These are phyloP conservation scores for Botryotinia convoluta DNA, from an alignment of 2,329 filamentous ascomycete species.

Conservation along the genomic window DNA sequence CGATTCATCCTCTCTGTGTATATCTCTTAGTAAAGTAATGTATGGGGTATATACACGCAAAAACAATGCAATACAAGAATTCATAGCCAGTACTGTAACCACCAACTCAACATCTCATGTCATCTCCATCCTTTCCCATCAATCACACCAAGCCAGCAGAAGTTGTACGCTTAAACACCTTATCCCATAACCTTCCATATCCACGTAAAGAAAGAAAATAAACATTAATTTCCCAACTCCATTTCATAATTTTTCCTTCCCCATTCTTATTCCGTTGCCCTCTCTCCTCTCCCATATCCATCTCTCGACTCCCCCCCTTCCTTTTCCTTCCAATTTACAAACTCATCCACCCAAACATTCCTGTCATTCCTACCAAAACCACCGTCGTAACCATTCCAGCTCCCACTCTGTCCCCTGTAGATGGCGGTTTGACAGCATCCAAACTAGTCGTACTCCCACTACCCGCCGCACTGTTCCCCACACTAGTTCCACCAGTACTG, in stretches of 20 bases:
- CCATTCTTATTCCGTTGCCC: not conserved
- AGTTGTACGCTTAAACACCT: not conserved
- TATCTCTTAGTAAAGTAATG: not conserved
- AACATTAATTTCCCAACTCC: constrained; percentile 9
- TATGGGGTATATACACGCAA: not conserved
- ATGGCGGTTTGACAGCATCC: constrained; percentile 33
- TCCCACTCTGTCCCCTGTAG: constrained; percentile 42
- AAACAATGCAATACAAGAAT: not conserved
- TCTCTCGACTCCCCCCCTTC: not conserved
- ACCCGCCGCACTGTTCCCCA: constrained; percentile 33
- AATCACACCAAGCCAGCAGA: not conserved
- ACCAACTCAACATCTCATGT: not conserved
- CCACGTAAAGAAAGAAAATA: not conserved
- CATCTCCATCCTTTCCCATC: constrained; percentile 2
- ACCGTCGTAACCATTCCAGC: constrained; percentile 45
- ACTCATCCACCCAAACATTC: constrained; percentile 41
- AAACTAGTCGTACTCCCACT: constrained; percentile 23
- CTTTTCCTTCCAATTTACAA: constrained; percentile 22
- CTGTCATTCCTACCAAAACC: constrained; percentile 32
- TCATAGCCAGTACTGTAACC: not conserved
- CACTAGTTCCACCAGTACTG: constrained; percentile 41
- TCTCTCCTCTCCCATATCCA: not conserved
- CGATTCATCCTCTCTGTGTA: not conserved
- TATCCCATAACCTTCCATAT: not conserved
- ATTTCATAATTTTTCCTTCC: not conserved